Evolutionary conservation across 2,329 filamentous ascomycete species (phyloP).

Genomic region (Pseudogymnoascus sp.): DNA sequence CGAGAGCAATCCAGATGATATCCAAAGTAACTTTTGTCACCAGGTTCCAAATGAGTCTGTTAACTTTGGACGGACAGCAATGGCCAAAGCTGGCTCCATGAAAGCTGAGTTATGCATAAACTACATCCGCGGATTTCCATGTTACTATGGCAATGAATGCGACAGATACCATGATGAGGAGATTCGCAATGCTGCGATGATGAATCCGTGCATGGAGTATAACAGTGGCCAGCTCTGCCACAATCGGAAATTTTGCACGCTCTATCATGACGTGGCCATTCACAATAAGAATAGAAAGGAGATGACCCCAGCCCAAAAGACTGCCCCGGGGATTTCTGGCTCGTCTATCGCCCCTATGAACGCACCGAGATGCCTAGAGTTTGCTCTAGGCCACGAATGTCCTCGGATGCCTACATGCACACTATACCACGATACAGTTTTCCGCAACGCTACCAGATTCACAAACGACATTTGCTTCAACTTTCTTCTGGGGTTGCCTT

Average conservation of each 20-base stretch:
- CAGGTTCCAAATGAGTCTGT: neutral
- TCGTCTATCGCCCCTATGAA: neutral
- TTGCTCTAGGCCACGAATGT: neutral
- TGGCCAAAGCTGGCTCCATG: neutral
- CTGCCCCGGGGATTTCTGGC: neutral
- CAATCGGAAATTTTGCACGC: slow-evolving; percentile 5
- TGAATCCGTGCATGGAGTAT: neutral
- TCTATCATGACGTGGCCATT: neutral
- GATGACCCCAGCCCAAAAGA: neutral
- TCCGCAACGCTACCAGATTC: neutral
- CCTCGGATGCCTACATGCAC: neutral
- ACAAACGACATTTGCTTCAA: neutral
- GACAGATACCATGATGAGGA: neutral
- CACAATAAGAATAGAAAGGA: neutral
- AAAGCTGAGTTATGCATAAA: neutral
- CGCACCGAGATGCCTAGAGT: neutral
- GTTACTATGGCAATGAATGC: neutral
- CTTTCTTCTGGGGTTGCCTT: neutral
- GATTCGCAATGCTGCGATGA: neutral
- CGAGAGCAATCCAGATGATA: neutral
- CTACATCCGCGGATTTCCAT: neutral
- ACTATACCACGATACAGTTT: neutral
- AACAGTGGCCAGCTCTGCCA: neutral
- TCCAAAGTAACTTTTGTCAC: neutral
- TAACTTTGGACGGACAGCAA: neutral